Evolutionary conservation across 73 alveolate species (phyloP).

Genomic region (Paramecium sonneborni): DNA sequence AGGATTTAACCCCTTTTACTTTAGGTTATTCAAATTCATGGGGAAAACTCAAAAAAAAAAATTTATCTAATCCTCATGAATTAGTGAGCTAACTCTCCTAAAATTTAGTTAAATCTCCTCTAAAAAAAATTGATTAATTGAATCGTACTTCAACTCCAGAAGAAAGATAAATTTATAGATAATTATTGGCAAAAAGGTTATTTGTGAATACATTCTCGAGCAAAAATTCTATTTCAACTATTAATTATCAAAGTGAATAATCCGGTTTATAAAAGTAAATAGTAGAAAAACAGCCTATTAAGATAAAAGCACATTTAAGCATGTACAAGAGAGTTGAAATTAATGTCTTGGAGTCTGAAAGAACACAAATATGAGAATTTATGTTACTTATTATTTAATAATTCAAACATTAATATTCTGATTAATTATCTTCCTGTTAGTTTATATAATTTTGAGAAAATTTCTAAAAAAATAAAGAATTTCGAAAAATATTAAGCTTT

Average conservation of each 20-base stretch:
- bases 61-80: background rate
- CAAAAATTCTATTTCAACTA: background rate
- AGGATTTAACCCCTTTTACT: background rate
- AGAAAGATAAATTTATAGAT: slow-evolving; percentile 27
- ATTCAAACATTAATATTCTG: background rate
- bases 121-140: background rate
- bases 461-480: no score
- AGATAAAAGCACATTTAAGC: background rate
- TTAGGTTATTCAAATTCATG: background rate
- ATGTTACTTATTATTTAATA: background rate
- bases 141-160: background rate
- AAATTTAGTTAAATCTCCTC: background rate
- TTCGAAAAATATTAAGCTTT: background rate
- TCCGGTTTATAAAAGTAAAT: background rate
- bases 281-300: background rate
- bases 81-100: background rate
- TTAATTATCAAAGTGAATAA: background rate
- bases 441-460: background rate
- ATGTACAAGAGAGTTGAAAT: background rate
- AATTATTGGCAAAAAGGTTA: background rate
- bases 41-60: background rate
- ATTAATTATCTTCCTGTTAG: background rate
- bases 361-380: background rate
- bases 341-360: background rate
- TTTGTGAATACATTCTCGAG: background rate